Evolutionary conservation across 179 eudicot species (phyloP).

Genomic region (Actinidia chinensis): DNA sequence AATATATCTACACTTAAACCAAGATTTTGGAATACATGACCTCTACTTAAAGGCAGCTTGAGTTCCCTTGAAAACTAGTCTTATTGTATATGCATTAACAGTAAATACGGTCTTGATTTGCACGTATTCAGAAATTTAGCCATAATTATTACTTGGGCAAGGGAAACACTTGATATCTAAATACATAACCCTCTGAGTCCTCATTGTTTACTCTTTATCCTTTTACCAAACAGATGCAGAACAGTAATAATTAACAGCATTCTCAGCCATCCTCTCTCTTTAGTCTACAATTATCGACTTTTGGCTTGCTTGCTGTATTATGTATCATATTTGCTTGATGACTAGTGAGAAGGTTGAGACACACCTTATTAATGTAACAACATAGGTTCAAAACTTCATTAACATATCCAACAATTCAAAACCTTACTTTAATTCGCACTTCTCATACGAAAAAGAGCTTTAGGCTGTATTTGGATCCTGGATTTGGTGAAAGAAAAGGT

Average conservation of each 20-base stretch:
- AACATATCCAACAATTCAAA: not conserved
- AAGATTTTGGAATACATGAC: too few species aligned
- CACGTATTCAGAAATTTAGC: not conserved
- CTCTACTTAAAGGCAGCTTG: too few species aligned
- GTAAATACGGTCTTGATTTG: too few species aligned
- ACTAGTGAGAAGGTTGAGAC: too few species aligned
- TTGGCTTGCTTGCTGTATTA: too few species aligned
- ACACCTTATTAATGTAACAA: not conserved
- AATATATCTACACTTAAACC: too few species aligned
- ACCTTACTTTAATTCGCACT: not conserved
- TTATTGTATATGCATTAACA: too few species aligned
- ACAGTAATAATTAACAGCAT: not conserved
- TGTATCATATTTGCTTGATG: not conserved
- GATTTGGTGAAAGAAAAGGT: too few species aligned
- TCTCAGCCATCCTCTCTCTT: not conserved
- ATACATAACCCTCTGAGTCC: not conserved
- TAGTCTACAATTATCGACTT: not conserved
- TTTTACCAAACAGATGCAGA: not conserved
- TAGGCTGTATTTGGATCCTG: not conserved
- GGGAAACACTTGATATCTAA: too few species aligned
- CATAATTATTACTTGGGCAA: not conserved
- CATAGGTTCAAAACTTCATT: not conserved
- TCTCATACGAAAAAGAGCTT: not conserved
- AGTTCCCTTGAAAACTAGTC: too few species aligned
- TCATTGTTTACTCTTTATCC: not conserved